Conservation (phyloP, 352 stramenopile genomes). For the Globisporangium cederbergense region DNA sequence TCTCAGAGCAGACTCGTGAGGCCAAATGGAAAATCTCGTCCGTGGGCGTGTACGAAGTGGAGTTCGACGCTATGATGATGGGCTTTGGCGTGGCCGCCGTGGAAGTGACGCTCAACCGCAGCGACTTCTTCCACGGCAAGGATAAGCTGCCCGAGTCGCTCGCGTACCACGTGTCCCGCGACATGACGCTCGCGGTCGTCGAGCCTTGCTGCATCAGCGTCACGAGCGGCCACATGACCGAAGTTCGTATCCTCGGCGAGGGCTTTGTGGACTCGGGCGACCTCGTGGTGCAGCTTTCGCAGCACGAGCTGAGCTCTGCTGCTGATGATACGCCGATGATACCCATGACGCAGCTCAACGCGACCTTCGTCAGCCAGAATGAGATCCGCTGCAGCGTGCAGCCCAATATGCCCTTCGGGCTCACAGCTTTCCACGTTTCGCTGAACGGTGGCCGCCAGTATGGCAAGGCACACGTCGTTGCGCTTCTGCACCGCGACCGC, state of each 20-base stretch:
- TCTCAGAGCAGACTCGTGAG: slow-evolving; percentile 50
- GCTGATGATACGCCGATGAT: neutral
- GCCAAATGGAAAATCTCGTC: slow-evolving; percentile 53
- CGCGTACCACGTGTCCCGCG: slow-evolving; percentile 48
- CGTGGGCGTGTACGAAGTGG: slow-evolving; percentile 53
- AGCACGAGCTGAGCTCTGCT: slow-evolving; percentile 29
- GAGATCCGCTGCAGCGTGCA: slow-evolving; percentile 62
- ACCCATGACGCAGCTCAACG: slow-evolving; percentile 41
- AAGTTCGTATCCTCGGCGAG: slow-evolving; percentile 50
- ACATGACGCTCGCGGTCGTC: slow-evolving; percentile 37
- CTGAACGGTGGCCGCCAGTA: slow-evolving; percentile 68
- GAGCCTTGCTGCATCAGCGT: slow-evolving; percentile 63
- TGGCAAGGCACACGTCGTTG: slow-evolving; percentile 30
- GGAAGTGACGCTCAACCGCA: slow-evolving; percentile 51
- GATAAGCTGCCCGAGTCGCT: slow-evolving; percentile 34
- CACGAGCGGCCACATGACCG: slow-evolving; percentile 47
- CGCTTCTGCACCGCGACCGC: slow-evolving; percentile 50
- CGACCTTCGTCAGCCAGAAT: slow-evolving; percentile 37
- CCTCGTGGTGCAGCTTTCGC: slow-evolving; percentile 45
- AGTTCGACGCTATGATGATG: slow-evolving; percentile 55
- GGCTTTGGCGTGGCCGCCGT: slow-evolving; percentile 44
- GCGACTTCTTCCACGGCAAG: slow-evolving; percentile 45
- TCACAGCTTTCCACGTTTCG: slow-evolving; percentile 52
- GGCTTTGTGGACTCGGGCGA: slow-evolving; percentile 65
- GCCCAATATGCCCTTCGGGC: slow-evolving; percentile 63